These are phyloP conservation scores for Pichia ethanolica DNA, from an alignment of 805 yeast genomes.

Conservation along the genomic window DNA sequence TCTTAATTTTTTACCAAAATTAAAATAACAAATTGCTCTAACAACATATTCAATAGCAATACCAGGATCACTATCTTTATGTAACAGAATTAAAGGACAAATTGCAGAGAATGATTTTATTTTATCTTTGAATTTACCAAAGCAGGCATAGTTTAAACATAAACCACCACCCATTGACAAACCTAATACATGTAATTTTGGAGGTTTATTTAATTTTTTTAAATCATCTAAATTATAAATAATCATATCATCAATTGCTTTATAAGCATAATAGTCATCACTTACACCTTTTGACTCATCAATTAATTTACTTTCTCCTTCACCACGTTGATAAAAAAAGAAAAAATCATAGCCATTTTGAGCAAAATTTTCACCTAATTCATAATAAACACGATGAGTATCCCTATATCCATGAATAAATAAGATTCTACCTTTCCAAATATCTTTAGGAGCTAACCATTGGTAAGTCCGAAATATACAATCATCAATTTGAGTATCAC, in stretches of 20 bases:
- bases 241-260: conserved; percentile 55
- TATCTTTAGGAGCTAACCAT: conserved; percentile 2
- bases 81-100: conserved; percentile 55
- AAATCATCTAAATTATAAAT: conserved; percentile 35
- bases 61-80: conserved; percentile 55
- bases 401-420: conserved; percentile 73
- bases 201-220: conserved; percentile 10
- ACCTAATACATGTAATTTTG: conserved; percentile 48
- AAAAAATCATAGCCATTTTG: conserved; percentile 54
- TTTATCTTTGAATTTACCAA: conserved; percentile 42
- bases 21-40: conserved; percentile 37
- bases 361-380: conserved; percentile 46
- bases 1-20: conserved; percentile 33
- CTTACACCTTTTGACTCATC: conserved; percentile 49
- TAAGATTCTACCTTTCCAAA: conserved; percentile 45
- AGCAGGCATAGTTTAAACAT: conserved; percentile 50
- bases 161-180: conserved; percentile 85
- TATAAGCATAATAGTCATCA: conserved; percentile 46
- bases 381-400: conserved; percentile 39
- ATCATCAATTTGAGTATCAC: conserved; percentile 13
- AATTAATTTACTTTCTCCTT: conserved; percentile 52
- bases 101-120: conserved; percentile 41
- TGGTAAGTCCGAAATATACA: conserved; percentile 19
- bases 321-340: conserved; percentile 70
- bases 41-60: conserved; percentile 32